These are phyloP conservation scores for Kwoniella europaea DNA, from an alignment of 768 basidiomycete genomes.

Conservation along the genomic window DNA sequence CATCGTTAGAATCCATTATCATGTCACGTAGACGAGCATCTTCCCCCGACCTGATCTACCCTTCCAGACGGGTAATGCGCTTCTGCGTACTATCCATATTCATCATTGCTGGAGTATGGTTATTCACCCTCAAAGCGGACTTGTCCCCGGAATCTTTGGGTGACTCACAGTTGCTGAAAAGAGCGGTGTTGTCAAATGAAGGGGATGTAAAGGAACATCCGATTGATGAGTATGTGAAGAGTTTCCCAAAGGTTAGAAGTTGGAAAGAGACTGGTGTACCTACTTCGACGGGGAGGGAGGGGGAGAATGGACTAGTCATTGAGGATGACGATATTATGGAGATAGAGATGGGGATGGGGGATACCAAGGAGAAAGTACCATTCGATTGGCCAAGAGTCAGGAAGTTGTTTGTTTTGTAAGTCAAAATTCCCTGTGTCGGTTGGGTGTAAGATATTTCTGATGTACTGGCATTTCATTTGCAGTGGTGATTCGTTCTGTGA, in stretches of 20 bases:
- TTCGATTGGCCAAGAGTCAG: constrained; percentile 29
- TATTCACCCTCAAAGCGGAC: constrained; percentile 6
- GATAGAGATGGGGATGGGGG: background rate
- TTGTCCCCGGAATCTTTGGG: background rate
- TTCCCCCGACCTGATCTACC: constrained; percentile 10
- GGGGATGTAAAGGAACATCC: constrained; percentile 1
- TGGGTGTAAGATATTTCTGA: background rate
- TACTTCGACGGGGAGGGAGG: background rate
- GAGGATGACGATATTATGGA: background rate
- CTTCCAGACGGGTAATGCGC: constrained; percentile 9
- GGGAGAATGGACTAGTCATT: background rate
- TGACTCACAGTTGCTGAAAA: background rate
- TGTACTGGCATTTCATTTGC: background rate
- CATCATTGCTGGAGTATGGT: constrained; percentile 21
- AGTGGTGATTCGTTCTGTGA: constrained; percentile 31
- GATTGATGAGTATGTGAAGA: constrained; percentile 11
- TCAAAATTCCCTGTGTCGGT: background rate
- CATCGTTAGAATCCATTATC: background rate
- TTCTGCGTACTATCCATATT: constrained; percentile 19
- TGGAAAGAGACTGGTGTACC: constrained; percentile 9
- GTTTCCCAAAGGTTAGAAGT: constrained; percentile 17
- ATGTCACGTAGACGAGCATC: constrained; percentile 19
- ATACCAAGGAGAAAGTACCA: background rate
- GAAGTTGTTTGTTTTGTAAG: constrained; percentile 32
- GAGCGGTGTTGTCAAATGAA: too few relatives aligned